Evolutionary conservation across 495 filamentous ascomycete genomes (phyloP).

Genomic region (Elaphomyces granulatus): DNA sequence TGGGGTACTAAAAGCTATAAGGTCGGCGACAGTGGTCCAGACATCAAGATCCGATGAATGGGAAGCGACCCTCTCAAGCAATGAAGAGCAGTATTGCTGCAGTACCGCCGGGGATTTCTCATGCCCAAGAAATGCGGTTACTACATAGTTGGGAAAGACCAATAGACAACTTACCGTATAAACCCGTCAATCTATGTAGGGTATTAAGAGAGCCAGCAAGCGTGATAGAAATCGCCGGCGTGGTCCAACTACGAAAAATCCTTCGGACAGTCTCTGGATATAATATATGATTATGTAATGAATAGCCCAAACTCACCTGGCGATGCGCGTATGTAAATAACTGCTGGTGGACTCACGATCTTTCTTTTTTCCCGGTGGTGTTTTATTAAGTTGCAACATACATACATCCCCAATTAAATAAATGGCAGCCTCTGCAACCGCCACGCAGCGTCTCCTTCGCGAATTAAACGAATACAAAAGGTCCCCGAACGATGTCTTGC

Average conservation of each 20-base stretch:
- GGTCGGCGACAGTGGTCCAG: background rate
- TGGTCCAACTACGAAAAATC: too few species aligned
- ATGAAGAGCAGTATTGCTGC: background rate
- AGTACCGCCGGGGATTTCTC: background rate
- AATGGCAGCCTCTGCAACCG: constrained; percentile 18
- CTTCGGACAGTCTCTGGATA: too few species aligned
- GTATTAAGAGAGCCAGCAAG: background rate
- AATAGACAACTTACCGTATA: background rate
- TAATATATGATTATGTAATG: too few species aligned
- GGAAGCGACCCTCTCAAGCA: background rate
- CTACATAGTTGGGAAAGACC: background rate
- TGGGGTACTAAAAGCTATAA: background rate
- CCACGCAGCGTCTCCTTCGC: constrained; percentile 47
- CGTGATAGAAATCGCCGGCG: background rate
- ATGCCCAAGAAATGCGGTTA: background rate
- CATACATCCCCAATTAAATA: too few species aligned
- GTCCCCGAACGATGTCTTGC: constrained; percentile 39
- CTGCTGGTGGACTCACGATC: background rate
- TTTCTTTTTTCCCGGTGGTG: too few species aligned
- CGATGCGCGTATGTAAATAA: too few species aligned
- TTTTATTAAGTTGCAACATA: too few species aligned
- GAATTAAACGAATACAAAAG: constrained; percentile 47
- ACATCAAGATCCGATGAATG: background rate
- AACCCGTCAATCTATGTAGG: too few species aligned
- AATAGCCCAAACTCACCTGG: too few species aligned